Evolutionary conservation across 2,329 filamentous ascomycete species (phyloP).

Genomic region (Pezicula radicicola): DNA sequence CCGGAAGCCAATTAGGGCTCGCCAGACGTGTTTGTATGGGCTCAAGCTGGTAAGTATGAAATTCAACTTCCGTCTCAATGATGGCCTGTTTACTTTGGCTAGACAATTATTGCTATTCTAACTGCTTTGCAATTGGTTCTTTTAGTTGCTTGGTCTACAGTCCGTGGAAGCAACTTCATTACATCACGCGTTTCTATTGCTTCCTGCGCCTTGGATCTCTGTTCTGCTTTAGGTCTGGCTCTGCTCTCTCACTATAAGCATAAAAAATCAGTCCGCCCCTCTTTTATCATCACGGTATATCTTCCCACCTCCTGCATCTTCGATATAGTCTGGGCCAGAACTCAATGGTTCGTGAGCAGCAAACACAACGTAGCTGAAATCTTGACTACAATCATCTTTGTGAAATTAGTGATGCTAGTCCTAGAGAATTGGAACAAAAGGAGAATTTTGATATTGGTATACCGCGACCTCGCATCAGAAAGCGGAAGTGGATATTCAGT

Average conservation of each 20-base stretch:
- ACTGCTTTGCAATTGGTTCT: background rate
- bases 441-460: background rate
- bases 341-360: background rate
- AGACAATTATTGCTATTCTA: background rate
- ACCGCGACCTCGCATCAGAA: slow-evolving; percentile 11
- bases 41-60: background rate
- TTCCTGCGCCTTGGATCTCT: background rate
- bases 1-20: background rate
- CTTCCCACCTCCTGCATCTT: background rate
- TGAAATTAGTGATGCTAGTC: background rate
- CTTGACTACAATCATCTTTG: background rate
- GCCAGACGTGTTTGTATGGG: background rate
- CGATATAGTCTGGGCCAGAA: background rate
- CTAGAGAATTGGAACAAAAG: slow-evolving; percentile 3
- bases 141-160: background rate
- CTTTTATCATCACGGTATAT: background rate
- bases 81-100: background rate
- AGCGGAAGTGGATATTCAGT: slow-evolving; percentile 24
- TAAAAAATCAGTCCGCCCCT: background rate
- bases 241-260: slow-evolving; percentile 4
- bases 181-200: background rate
- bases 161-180: no score
- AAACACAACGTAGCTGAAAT: background rate
- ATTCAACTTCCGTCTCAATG: background rate
- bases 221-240: background rate